phyloP scores from a whole-genome alignment of 2,329 filamentous ascomycete genomes.

The Fusarium incarnatum region DNA sequence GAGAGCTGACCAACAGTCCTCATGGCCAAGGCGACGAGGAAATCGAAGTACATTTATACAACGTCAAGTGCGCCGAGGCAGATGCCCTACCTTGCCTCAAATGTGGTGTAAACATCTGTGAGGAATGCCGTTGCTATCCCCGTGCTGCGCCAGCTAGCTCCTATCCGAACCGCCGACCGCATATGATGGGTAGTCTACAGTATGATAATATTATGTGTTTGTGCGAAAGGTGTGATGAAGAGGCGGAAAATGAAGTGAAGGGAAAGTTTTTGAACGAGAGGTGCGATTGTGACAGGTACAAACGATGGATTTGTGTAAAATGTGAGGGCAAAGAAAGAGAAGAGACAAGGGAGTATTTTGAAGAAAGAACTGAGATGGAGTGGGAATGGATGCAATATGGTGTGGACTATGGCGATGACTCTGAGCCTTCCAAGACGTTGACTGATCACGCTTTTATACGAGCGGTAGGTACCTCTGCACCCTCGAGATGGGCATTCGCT shows the following conservation, averaged over 20 bases:
- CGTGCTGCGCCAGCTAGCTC: background rate
- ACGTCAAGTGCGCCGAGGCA: constrained; percentile 23
- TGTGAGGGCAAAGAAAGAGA: background rate
- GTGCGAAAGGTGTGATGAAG: constrained; percentile 14
- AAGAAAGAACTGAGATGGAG: background rate
- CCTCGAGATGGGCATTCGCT: rapidly evolving
- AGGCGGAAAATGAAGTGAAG: background rate
- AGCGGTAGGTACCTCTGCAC: background rate
- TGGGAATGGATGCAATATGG: constrained; percentile 1
- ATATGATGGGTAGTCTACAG: background rate
- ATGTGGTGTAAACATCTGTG: constrained; percentile 36
- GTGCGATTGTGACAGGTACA: constrained; percentile 34
- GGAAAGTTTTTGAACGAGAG: constrained; percentile 6
- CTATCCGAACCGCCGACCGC: constrained; percentile 13
- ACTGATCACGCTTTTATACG: constrained; percentile 4
- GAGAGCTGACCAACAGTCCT: background rate
- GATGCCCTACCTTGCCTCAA: constrained; percentile 25
- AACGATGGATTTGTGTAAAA: constrained; percentile 21
- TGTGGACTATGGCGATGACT: constrained; percentile 13
- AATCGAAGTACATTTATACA: constrained; percentile 29
- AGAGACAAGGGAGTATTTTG: background rate
- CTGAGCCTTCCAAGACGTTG: constrained; percentile 14
- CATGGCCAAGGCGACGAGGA: constrained; percentile 2
- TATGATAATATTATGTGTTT: constrained; percentile 26
- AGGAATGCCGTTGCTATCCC: constrained; percentile 35